Evolutionary conservation across 2,329 filamentous ascomycete species (phyloP).

Genomic region (Fusarium pseudoanthophilum): DNA sequence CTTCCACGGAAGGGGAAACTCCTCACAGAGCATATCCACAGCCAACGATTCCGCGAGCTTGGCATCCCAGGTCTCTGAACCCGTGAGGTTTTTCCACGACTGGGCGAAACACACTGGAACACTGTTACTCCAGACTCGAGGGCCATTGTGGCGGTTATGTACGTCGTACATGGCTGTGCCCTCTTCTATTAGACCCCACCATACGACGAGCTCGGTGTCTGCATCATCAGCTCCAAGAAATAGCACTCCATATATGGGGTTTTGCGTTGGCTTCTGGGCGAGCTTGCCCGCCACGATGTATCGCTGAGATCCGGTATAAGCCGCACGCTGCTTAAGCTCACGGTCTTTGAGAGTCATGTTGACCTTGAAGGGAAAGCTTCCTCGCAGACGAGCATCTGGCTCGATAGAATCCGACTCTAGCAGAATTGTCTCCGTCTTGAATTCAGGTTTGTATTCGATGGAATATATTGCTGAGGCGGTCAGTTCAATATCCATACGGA

Average conservation of each 20-base stretch:
- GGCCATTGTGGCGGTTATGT: conserved; percentile 34
- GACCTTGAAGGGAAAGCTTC: conserved; percentile 44
- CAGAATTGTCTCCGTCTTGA: conserved; percentile 42
- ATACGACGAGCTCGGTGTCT: conserved; percentile 42
- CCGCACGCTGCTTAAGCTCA: conserved; percentile 40
- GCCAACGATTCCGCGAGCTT: conserved; percentile 38
- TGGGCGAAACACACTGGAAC: conserved; percentile 44
- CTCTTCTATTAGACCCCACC: conserved; percentile 45
- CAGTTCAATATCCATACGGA: conserved; percentile 2
- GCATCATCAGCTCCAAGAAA: conserved; percentile 40
- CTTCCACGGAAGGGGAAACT: conserved; percentile 40
- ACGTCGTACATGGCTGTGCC: conserved; percentile 44
- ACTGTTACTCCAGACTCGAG: conserved; percentile 43
- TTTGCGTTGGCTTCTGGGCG: conserved; percentile 37
- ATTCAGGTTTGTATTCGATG: conserved; percentile 43
- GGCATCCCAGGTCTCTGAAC: conserved; percentile 30
- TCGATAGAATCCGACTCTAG: conserved; percentile 41
- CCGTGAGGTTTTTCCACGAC: conserved; percentile 42
- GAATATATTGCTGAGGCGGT: conserved; percentile 37
- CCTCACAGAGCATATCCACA: conserved; percentile 43
- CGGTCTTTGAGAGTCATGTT: conserved; percentile 37
- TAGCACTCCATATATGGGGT: conserved; percentile 42
- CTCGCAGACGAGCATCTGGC: conserved; percentile 33
- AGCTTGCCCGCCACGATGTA: conserved; percentile 41
- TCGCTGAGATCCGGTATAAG: conserved; percentile 42